Evolutionary conservation across 169 alveolate species (phyloP), one percentile per base, ranked within the genome.

Genomic region (Cryptosporidium parvum): DNA sequence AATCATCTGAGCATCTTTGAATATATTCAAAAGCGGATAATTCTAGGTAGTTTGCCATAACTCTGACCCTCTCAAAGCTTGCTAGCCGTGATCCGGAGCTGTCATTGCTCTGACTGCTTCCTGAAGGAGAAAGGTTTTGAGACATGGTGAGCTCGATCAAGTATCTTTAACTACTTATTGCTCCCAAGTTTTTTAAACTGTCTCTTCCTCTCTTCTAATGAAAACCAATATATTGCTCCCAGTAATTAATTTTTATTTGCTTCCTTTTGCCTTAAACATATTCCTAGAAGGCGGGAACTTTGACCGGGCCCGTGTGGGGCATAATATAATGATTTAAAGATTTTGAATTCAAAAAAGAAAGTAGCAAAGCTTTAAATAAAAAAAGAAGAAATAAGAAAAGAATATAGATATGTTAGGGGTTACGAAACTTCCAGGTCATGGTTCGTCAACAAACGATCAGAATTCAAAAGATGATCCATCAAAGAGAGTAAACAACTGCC

Each of bases 41-140:
- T 48, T 80, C 89, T 61, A 80, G 31, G 14, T 80, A 80, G 39
- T 80, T 80, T n/a, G 89, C 72, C 31, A 80, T 44, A n/a, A 80
- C 70, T 62, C 70, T 80, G 42, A 67, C 75, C 23, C 44, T 80
- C 67, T 80, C 75, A 65, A 58, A 80, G 37, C 70, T 37, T 29
- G 72, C 52, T 7, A n/a, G 31, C 29, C 52, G 42, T 21, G 72
- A n/a, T 52, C 72, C 44, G 48, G 72, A 35, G 72, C 48, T 18
- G 23, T 29, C 51, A 31, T 33, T 37, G 52, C 51, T 29, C 26
- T 33, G 72, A 35, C 26, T 37, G 51, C 51, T 65, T 12, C 31
- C 72, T n/a, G 72, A n/a, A 29, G 51, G 72, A 23, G 72, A 65
- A 37, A 37, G 72, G 18, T 9, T 37, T 29, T 16, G 51, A 31